phyloP scores from a whole-genome alignment of 495 filamentous ascomycete genomes.

The Usnea hakonensis region DNA sequence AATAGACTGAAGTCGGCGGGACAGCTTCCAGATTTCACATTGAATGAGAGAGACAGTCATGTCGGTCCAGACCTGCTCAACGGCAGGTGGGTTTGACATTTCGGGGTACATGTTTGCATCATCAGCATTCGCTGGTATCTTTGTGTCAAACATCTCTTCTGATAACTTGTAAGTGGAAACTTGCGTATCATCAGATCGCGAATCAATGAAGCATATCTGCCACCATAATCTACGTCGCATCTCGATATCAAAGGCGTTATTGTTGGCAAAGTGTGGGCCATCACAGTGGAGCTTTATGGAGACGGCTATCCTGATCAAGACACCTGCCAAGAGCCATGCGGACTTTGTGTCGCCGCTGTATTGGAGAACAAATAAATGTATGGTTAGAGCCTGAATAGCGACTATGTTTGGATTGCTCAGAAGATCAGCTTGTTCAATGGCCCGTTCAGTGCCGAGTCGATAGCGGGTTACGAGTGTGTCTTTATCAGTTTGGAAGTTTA shows the following conservation, averaged over 20 bases:
- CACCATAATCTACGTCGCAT: constrained; percentile 82
- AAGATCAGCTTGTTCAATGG: constrained; percentile 18
- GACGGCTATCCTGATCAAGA: constrained; percentile 65
- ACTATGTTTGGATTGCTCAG: constrained; percentile 14
- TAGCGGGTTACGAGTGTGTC: constrained; percentile 39
- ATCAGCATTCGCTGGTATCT: constrained; percentile 67
- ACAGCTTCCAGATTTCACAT: constrained; percentile 45
- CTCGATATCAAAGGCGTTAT: constrained; percentile 73
- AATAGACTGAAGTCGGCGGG: constrained; percentile 3
- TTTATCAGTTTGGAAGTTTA: constrained; percentile 49
- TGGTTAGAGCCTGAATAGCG: constrained; percentile 19
- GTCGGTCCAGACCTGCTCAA: constrained; percentile 58
- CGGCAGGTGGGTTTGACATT: constrained; percentile 51
- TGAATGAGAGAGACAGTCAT: constrained; percentile 72
- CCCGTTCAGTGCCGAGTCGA: constrained; percentile 16
- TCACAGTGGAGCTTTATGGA: constrained; percentile 47
- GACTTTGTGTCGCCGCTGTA: constrained; percentile 46
- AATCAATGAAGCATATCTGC: constrained; percentile 73
- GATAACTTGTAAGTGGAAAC: constrained; percentile 69
- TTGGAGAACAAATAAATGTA: constrained; percentile 42
- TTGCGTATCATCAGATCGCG: constrained; percentile 72
- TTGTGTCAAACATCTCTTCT: constrained; percentile 63
- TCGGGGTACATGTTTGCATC: constrained; percentile 68
- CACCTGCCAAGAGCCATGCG: constrained; percentile 58
- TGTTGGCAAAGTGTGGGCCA: constrained; percentile 55